A percentile compares a stretch with the other conserved stretches of the same genome.
Conservation (phyloP, 805 yeast genomes). For the Hanseniaspora taiwanica region DNA sequence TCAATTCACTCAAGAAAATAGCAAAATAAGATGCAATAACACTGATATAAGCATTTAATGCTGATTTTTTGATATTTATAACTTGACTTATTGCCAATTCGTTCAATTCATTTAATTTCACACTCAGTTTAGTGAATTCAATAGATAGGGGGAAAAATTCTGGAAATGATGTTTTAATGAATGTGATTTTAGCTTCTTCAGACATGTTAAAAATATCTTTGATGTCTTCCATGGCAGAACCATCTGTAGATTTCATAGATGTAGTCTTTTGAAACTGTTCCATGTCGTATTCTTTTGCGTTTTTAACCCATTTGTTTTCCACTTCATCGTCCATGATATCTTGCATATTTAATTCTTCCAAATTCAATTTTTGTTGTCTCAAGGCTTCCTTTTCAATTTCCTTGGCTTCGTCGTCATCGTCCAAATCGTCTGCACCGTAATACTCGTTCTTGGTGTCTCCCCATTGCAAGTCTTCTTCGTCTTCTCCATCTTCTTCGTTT, state of each 20-base stretch:
- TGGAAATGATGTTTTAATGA: slow-evolving; percentile 57
- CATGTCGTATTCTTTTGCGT: slow-evolving; percentile 35
- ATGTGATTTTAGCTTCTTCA: slow-evolving; percentile 35
- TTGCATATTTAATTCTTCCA: slow-evolving; percentile 61
- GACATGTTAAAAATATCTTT: slow-evolving; percentile 39
- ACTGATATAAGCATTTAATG: slow-evolving; percentile 69
- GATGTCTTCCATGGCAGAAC: slow-evolving; percentile 20
- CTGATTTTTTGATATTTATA: slow-evolving; percentile 41
- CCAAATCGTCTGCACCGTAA: slow-evolving; percentile 41
- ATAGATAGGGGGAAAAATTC: slow-evolving; percentile 68
- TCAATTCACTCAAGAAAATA: slow-evolving; percentile 44
- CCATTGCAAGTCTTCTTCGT: slow-evolving; percentile 25
- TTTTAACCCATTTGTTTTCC: slow-evolving; percentile 61
- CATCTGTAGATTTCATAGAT: slow-evolving; percentile 13
- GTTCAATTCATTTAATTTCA: slow-evolving; percentile 28
- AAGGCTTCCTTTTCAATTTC: slow-evolving; percentile 80
- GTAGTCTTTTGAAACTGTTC: slow-evolving; percentile 25
- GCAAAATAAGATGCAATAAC: slow-evolving; percentile 71
- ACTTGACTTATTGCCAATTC: slow-evolving; percentile 23
- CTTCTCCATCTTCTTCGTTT: slow-evolving; percentile 17
- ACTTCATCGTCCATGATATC: slow-evolving; percentile 63
- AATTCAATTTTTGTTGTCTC: slow-evolving; percentile 68
- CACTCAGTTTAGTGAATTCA: slow-evolving; percentile 38
- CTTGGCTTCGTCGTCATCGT: slow-evolving; percentile 59
- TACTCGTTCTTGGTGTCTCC: slow-evolving; percentile 31